Evolutionary conservation across 2,329 filamentous ascomycete species (phyloP), one percentile per base, ranked within the genome.

Genomic region (Keithomyces neogunnii): DNA sequence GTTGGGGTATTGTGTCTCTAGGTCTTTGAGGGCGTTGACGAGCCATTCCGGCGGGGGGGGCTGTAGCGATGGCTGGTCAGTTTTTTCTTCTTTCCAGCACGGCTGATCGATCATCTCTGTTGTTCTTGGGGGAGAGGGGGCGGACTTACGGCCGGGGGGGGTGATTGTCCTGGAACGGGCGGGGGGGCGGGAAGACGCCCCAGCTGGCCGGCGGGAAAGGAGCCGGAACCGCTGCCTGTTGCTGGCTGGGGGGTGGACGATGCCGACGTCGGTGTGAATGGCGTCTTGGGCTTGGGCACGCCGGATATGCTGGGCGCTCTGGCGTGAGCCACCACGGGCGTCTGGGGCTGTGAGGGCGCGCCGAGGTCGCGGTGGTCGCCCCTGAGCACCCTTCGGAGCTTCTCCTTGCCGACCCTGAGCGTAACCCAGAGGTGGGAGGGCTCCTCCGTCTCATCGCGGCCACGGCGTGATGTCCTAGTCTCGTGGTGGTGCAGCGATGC

Each of bases 1-100:
- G 60, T 85, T 80, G 3, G 88, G 85, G 62, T 96, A 92, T 53
- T 77, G 74, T 58, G 82, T 82, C 59, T 74, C 73, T 51, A 97
- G 80, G 29, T 82, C 77, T 53, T 80, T 74, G n/a, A 97, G 80
- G 49, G 88, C 86, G 38, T 78, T 71, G 52, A 77, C 74, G 51
- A 99, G 86, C 93, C 93, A 97, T 51, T 81, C 75, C n/a, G 92
- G 91, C 19, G 90, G 84, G 6, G 88, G 82, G 53, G 90, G 89
- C 89, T 95, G 62, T 51, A 53, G 40, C 5, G 40, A 11, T 4
- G 43, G 36, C n/a, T 13, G n/a, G 36, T 39, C 19, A 39, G 36
- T 10, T n/a, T 39, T 5, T 4, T 13, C 33, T 35, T 35, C 10
- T 35, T 39, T 5, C 19, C 8, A 13, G 36, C 3, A 39, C 13